Conservation (phyloP, 352 stramenopile species). For the Globisporangium nunn region DNA sequence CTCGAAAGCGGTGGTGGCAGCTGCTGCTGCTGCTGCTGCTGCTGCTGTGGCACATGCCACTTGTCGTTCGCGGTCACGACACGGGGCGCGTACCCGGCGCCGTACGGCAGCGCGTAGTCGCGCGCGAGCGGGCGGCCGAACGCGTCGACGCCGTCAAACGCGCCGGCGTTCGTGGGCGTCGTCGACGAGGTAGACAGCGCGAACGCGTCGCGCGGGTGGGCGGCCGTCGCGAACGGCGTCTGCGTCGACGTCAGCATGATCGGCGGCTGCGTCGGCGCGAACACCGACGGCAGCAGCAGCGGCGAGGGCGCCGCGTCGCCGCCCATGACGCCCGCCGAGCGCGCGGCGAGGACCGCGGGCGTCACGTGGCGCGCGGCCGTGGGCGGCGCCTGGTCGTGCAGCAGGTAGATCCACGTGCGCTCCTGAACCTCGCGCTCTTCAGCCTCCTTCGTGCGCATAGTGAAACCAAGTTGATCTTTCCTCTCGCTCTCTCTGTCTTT, state of each 20-base stretch:
- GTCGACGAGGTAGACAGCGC: not conserved
- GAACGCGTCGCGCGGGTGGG: not conserved
- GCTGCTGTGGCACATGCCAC: conserved; percentile 7
- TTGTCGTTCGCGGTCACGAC: conserved; percentile 10
- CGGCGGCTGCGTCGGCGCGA: not conserved
- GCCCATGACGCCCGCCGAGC: conserved; percentile 8
- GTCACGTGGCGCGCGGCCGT: conserved; percentile 9
- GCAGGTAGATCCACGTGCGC: conserved; percentile 18
- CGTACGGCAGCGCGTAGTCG: conserved; percentile 1
- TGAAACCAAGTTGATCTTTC: too few species aligned
- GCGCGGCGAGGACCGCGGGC: conserved; percentile 11
- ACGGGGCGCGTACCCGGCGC: not conserved
- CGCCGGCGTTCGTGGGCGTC: not conserved
- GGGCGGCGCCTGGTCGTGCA: conserved; percentile 13
- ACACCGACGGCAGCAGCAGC: conserved; percentile 10
- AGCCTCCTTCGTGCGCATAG: conserved; percentile 14
- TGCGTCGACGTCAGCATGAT: not conserved
- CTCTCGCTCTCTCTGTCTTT: too few species aligned
- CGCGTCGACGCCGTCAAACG: conserved; percentile 6
- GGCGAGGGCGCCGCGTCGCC: conserved; percentile 5
- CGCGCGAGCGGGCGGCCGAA: conserved; percentile 7
- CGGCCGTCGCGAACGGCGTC: conserved; percentile 6
- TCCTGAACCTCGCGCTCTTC: conserved; percentile 14
- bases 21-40: conserved; percentile 8
- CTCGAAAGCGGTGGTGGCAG: conserved; percentile 8